Base-by-base conservation (phyloP, 179 eudicot genomes). In the Heliamphora pulchella region DNA sequence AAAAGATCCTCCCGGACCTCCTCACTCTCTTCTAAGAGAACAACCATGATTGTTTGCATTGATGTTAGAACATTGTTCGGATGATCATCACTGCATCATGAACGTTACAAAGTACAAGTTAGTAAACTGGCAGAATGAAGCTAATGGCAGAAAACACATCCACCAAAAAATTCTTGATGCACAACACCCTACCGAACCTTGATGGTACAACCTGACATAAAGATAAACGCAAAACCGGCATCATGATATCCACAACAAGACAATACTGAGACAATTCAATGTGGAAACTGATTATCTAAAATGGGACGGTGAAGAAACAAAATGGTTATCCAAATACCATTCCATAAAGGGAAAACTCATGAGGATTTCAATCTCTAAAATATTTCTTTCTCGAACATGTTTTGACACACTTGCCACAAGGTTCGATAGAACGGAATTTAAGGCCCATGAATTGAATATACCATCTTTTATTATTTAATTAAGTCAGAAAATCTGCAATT, bases 1-100 rank as follows among this genome's bases (percentile, higher is more conserved):
- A 96, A 84, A 79, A 96, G 90, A 76, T 90, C 90, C 86, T 89
- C 94, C 58, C 69, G 85, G 76, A 96, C 81, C 77, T 94, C 98
- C 90, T 96, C 99, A 80, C 97, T 91, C 88, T 96, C 99, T 82
- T 96, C 98, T 62, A 96, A 77, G 69, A 96, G 93, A 83, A 91
- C 91, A 77, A 83, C 81, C 97, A 96, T 91, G 82, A 96, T 96
- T 44, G 89, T 88, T 83, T 86, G 87, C 98, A 96, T 96, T 67
- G 98, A 90, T 63, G 89, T 73, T 55, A 89, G 75, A 80, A 96
- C 94, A 82, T 86, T 89, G 78, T 91, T 94, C 0, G 93, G 85
- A 85, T 96, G 99, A 81, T 92, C 97, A 88, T 95, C 98, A 76
- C 98, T 95, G 97, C 90, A 89, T 77, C 20, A 11, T 63, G 15